Evolutionary conservation across 352 stramenopile genomes (phyloP).

Genomic region (Phytopythium kandeliae): DNA sequence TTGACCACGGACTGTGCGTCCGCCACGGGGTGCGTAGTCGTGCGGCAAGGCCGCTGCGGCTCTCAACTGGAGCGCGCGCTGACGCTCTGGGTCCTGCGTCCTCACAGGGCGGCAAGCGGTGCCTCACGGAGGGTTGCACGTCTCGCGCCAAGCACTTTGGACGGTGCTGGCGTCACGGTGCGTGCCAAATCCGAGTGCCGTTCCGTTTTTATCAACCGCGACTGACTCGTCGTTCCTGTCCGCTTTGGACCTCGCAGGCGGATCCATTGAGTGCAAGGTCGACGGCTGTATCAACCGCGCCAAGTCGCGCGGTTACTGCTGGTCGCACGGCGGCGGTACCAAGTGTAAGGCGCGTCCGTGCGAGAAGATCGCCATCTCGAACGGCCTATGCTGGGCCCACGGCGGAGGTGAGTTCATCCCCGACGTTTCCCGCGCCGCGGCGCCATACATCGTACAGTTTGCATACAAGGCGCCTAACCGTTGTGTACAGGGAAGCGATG

Average conservation of each 20-base stretch:
- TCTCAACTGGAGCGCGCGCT: neutral
- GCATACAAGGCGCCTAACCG: too few relatives aligned
- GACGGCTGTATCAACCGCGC: conserved; percentile 69
- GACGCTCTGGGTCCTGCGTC: neutral
- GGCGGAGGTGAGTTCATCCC: conserved; percentile 53
- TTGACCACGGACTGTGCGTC: conserved; percentile 46
- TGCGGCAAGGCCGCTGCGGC: too few relatives aligned
- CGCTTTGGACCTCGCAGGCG: conserved; percentile 13
- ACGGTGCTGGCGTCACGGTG: conserved; percentile 70
- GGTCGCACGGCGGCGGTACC: conserved; percentile 80
- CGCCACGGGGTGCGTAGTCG: conserved; percentile 31
- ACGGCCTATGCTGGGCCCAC: conserved; percentile 71
- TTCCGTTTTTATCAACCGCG: neutral
- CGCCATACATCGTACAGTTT: too few relatives aligned
- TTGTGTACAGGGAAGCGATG: conserved; percentile 71
- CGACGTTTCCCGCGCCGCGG: too few relatives aligned
- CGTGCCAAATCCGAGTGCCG: too few relatives aligned
- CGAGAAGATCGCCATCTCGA: conserved; percentile 77
- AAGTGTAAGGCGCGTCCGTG: conserved; percentile 69
- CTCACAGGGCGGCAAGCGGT: conserved; percentile 60
- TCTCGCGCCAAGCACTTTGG: conserved; percentile 72
- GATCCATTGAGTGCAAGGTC: conserved; percentile 73
- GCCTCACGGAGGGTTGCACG: conserved; percentile 44
- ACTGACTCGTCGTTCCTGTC: too few relatives aligned
- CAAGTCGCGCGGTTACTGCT: conserved; percentile 82